Percentiles rank a stretch among this genome's conserved stretches.
These are phyloP conservation scores for Picea sitchensis DNA, from an alignment of 75 land plant species.

Conservation along the genomic window DNA sequence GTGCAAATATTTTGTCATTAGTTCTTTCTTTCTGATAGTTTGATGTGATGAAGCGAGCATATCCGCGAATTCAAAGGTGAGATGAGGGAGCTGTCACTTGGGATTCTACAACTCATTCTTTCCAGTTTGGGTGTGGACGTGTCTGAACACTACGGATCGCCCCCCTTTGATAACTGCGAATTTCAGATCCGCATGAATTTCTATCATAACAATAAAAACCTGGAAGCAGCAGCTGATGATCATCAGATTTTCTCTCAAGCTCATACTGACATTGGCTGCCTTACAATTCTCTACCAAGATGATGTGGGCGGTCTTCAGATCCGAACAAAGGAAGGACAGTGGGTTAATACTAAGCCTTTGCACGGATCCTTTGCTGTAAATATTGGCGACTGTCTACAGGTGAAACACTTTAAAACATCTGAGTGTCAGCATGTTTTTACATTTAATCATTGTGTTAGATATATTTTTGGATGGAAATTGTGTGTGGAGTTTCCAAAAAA, in stretches of 20 bases:
- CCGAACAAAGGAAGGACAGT: too few species aligned
- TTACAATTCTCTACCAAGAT: too few species aligned
- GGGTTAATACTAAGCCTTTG: too few species aligned
- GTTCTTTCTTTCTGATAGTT: not conserved
- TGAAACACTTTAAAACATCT: not conserved
- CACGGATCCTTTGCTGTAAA: too few species aligned
- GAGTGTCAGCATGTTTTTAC: too few species aligned
- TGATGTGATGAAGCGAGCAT: constrained; percentile 15
- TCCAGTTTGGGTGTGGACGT: constrained; percentile 27
- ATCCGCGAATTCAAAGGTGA: constrained; percentile 34
- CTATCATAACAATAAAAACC: constrained; percentile 24
- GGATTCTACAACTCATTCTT: constrained; percentile 20
- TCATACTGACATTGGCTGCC: not conserved
- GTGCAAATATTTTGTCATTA: too few species aligned
- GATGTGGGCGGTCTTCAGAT: too few species aligned
- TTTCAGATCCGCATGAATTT: constrained; percentile 40
- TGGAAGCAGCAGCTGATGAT: too few species aligned
- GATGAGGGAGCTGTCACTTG: constrained; percentile 29
- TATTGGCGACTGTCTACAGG: too few species aligned
- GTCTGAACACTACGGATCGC: constrained; percentile 20
- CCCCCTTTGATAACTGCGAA: constrained; percentile 32
- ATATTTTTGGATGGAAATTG: too few species aligned
- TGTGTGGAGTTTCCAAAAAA: too few species aligned
- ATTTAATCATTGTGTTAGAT: too few species aligned
- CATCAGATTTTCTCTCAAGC: constrained; percentile 15